Evolutionary conservation across 345 rosid species (phyloP), one percentile per base, ranked within the genome.

Genomic region (Citrus medica): DNA sequence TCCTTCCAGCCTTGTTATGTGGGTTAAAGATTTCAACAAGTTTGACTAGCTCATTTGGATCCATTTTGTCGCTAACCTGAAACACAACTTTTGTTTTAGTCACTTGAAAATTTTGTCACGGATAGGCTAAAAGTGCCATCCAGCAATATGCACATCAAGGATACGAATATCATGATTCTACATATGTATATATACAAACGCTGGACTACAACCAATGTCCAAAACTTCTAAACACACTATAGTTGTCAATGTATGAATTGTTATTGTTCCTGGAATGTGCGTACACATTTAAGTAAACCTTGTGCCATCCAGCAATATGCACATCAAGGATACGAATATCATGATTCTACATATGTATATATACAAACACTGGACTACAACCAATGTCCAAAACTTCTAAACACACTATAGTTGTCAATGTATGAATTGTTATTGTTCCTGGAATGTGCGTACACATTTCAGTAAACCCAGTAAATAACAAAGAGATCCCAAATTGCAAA

Each of bases 11-110:
- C 83, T 90, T 90, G 85, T 90, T 90, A 62, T 75, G 58, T 22
- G 93, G 90, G 58, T 90, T 90, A 66, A 90, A 72, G 81, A 90
- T 90, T 24, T 84, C 89, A 10, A 85, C 76, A 19, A 90, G 90
- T 65, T 83, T 88, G 28, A 90, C 88, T 21, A 90, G 86, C 83
- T 90, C 86, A 22, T 84, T 87, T 16, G 92, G 93, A 76, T 88
- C 92, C 93, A 88, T 90, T 73, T 90, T 90, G 76, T 87, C 76
- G 69, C 92, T 90, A 79, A 88, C 92, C 91, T 90, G 81, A 75
- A 83, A 71, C 73, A 77, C 32, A 21, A 66, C 69, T 79, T 83
- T 70, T 40, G 37, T 59, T 71, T 79, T 67, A 78, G 67, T 79
- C 25, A 67, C 63, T 67, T 61, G 32, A 46, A 12, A 21, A 1